Conservation (phyloP, 192 early-diverging fungal species). For the Fimicolochytrium jonesii region DNA sequence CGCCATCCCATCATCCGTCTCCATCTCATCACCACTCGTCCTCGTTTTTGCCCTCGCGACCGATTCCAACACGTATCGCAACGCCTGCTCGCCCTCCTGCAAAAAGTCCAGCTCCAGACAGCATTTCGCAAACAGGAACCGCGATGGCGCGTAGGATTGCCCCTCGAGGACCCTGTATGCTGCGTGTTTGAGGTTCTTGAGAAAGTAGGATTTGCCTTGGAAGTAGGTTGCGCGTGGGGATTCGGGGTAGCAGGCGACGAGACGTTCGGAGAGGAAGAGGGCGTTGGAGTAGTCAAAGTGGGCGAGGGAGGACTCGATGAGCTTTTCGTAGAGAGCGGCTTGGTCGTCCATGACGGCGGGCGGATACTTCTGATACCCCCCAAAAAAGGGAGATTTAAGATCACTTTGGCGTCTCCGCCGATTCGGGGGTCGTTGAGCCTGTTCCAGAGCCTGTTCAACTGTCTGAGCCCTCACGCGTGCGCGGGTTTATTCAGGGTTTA, state of each 20-base stretch:
- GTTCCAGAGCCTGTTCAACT: no score
- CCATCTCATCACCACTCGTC: background rate
- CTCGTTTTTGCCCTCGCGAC: background rate
- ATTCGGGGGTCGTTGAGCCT: no score
- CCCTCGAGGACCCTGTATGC: constrained; percentile 20
- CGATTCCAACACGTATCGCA: constrained; percentile 1
- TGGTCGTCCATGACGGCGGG: background rate
- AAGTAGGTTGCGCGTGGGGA: constrained; percentile 12
- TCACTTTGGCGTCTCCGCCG: no score
- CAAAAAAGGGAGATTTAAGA: no score
- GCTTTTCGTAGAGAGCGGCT: background rate
- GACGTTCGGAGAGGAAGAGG: constrained; percentile 40
- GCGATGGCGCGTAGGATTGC: background rate
- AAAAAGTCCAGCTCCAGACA: constrained; percentile 25
- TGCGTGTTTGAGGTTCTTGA: background rate
- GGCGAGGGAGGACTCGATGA: constrained; percentile 16
- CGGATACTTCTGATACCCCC: no score
- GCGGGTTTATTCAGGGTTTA: no score
- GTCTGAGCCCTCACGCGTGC: no score
- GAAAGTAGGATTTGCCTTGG: constrained; percentile 27
- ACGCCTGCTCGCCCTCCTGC: constrained; percentile 19
- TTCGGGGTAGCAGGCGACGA: constrained; percentile 21
- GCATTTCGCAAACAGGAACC: constrained; percentile 25
- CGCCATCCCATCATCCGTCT: background rate
- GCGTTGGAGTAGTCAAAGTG: constrained; percentile 28